Evolutionary conservation across 495 filamentous ascomycete species (phyloP).

Genomic region (Trichoderma parareesei): DNA sequence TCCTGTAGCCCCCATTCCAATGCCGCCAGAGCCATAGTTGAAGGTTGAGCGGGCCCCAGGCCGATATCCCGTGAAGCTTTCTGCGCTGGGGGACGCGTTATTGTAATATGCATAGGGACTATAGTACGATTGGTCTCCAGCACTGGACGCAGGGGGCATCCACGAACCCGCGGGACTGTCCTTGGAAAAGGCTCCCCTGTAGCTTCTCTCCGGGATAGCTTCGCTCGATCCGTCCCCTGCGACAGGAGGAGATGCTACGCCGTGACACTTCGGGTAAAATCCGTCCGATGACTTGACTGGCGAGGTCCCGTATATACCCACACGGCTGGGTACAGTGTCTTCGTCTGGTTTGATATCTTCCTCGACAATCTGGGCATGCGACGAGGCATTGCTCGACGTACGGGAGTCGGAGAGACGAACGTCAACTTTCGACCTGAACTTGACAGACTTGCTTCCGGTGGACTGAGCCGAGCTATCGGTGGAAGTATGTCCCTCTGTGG

Average conservation of each 20-base stretch:
- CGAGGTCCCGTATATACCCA: conserved; percentile 6
- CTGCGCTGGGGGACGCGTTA: not conserved
- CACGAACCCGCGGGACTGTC: not conserved
- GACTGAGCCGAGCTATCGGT: not conserved
- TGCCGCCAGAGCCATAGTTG: not conserved
- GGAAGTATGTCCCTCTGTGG: not conserved
- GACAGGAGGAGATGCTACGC: not conserved
- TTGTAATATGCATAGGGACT: not conserved
- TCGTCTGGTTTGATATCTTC: conserved; percentile 9
- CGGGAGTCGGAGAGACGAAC: not conserved
- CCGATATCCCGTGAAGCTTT: not conserved
- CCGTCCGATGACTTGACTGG: not conserved
- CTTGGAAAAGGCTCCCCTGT: not conserved
- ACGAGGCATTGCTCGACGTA: not conserved
- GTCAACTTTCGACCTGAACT: not conserved
- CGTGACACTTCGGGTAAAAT: not conserved
- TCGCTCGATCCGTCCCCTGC: not conserved
- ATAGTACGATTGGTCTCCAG: not conserved
- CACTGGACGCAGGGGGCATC: not conserved
- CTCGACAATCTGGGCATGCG: conserved; percentile 1
- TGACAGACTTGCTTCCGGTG: conserved; percentile 1
- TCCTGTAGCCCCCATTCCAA: not conserved
- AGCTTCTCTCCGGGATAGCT: not conserved
- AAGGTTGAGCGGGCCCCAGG: not conserved
- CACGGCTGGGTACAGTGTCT: not conserved